phyloP scores from a whole-genome alignment of 108 stramenopile species.

The Nitzschia sp. region DNA sequence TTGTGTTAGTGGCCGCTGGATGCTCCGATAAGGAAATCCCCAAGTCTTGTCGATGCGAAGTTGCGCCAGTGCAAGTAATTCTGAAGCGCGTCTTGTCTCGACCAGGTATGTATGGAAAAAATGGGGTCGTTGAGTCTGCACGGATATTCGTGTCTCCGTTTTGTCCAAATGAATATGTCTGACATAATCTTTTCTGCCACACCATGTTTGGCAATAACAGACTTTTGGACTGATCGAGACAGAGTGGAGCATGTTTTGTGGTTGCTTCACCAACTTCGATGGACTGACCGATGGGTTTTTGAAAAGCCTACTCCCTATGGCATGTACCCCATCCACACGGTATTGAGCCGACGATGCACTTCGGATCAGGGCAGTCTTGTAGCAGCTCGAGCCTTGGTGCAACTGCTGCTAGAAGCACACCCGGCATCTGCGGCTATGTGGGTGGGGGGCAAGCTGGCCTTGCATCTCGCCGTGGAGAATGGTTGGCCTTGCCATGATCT shows the following conservation, averaged over 20 bases:
- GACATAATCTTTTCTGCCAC: not conserved
- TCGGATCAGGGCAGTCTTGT: slow-evolving; percentile 44
- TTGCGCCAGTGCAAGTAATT: slow-evolving; percentile 19
- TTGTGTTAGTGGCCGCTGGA: slow-evolving; percentile 27
- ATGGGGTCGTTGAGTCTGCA: not conserved
- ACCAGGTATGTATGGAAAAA: slow-evolving; percentile 19
- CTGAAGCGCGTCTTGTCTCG: slow-evolving; percentile 13
- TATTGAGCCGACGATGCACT: slow-evolving; percentile 46
- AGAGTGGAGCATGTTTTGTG: slow-evolving; percentile 15
- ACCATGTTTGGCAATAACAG: not conserved
- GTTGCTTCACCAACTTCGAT: slow-evolving; percentile 21
- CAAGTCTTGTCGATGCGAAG: not conserved
- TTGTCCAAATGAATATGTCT: not conserved
- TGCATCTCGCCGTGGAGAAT: slow-evolving; percentile 64
- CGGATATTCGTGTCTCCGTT: too few relatives aligned
- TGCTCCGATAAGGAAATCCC: slow-evolving; percentile 1
- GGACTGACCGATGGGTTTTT: slow-evolving; percentile 23
- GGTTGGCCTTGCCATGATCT: slow-evolving; percentile 67
- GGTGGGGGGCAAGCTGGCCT: slow-evolving; percentile 42
- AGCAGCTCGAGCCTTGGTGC: slow-evolving; percentile 49
- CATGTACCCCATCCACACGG: slow-evolving; percentile 48
- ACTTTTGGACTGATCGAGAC: slow-evolving; percentile 13
- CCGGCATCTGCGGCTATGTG: slow-evolving; percentile 21
- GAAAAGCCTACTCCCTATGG: slow-evolving; percentile 27
- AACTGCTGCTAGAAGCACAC: slow-evolving; percentile 24